Percentiles rank a stretch among this genome's conserved stretches.
Evolutionary conservation across 352 stramenopile genomes (phyloP).

Genomic region (Elongisporangium prolatum): DNA sequence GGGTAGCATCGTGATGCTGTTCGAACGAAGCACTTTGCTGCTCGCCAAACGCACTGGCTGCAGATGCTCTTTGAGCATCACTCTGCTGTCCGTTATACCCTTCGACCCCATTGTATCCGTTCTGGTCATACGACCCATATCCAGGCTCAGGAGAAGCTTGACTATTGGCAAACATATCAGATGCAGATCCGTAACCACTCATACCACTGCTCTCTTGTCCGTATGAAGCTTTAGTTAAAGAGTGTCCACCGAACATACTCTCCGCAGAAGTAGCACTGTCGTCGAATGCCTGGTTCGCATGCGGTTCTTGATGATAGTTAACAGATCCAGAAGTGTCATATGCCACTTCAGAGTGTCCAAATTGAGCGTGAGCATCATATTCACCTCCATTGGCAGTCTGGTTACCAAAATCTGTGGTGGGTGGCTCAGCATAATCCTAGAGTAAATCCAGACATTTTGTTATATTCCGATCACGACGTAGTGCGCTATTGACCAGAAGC

Average conservation of each 20-base stretch:
- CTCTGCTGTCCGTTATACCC: neutral
- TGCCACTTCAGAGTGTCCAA: neutral
- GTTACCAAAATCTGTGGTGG: neutral
- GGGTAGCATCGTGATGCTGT: slow-evolving; percentile 1
- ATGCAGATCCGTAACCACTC: neutral
- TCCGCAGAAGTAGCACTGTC: neutral
- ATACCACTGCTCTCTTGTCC: neutral
- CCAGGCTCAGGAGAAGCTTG: neutral
- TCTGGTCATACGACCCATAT: neutral
- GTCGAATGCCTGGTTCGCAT: neutral
- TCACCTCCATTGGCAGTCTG: slow-evolving; percentile 15
- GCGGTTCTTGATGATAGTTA: neutral
- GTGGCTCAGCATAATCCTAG: neutral
- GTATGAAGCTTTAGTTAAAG: neutral
- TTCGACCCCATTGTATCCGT: neutral
- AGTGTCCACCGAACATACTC: slow-evolving; percentile 1
- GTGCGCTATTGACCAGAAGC: slow-evolving; percentile 1
- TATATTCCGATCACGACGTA: neutral
- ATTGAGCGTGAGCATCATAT: slow-evolving; percentile 4
- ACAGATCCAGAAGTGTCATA: slow-evolving; percentile 1
- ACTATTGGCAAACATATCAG: neutral
- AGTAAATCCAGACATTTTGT: neutral
- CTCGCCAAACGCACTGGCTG: neutral
- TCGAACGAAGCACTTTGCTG: slow-evolving; percentile 4
- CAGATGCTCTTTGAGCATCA: neutral